phyloP scores from a whole-genome alignment of 1,284 basidiomycete species.

The Apiotrichum siamense region DNA sequence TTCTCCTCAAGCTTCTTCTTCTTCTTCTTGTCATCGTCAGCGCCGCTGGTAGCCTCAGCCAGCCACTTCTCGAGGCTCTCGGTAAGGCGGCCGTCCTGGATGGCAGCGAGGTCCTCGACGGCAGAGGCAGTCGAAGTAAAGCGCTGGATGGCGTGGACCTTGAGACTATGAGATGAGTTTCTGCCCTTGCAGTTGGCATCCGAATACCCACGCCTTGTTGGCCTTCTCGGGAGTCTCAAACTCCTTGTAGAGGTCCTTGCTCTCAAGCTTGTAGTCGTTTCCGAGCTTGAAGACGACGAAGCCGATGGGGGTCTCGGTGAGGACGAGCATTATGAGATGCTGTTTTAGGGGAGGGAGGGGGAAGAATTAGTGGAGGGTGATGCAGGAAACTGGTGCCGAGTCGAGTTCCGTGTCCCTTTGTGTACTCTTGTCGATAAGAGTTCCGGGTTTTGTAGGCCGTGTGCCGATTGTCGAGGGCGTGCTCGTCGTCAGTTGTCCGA shows the following conservation, averaged over 20 bases:
- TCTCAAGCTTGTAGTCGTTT: constrained; percentile 80
- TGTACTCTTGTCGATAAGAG: neutral
- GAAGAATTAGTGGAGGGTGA: neutral
- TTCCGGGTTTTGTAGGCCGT: neutral
- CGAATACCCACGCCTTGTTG: constrained; percentile 70
- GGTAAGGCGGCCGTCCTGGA: constrained; percentile 87
- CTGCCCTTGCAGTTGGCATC: neutral
- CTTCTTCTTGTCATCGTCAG: constrained; percentile 44
- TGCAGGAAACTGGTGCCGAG: neutral
- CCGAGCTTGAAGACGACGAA: constrained; percentile 97
- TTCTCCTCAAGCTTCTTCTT: constrained; percentile 79
- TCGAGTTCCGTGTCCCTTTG: neutral
- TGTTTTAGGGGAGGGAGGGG: neutral
- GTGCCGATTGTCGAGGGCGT: no score
- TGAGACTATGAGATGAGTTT: constrained; percentile 56
- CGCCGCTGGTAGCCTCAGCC: constrained; percentile 69
- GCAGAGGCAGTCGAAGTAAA: constrained; percentile 94
- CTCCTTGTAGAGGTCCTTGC: constrained; percentile 80
- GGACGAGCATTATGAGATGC: constrained; percentile 47
- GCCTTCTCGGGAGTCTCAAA: constrained; percentile 88
- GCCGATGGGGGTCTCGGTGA: constrained; percentile 52
- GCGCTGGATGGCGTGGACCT: constrained; percentile 90
- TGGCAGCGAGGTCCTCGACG: constrained; percentile 94
- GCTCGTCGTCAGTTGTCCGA: no score
- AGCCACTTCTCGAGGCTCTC: constrained; percentile 92